phyloP scores from a whole-genome alignment of 2,329 filamentous ascomycete genomes.

The Aspergillus ruber region DNA sequence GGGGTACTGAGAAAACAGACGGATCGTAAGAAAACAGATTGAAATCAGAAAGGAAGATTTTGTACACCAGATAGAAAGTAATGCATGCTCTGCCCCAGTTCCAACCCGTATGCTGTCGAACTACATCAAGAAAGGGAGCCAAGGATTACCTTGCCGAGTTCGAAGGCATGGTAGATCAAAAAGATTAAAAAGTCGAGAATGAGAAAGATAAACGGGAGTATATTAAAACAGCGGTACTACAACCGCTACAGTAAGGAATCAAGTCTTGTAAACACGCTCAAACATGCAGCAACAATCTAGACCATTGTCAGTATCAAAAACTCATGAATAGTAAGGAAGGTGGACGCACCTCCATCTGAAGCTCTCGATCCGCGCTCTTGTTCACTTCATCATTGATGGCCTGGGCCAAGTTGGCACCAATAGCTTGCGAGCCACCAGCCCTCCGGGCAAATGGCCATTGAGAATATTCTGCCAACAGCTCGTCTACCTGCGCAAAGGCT shows the following conservation, averaged over 20 bases:
- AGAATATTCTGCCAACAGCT: conserved; percentile 89
- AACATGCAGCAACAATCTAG: conserved; percentile 79
- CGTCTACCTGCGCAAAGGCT: conserved; percentile 94
- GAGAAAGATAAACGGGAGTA: conserved; percentile 4
- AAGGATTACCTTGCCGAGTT: not conserved
- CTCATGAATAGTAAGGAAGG: not conserved
- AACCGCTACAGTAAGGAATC: conserved; percentile 74
- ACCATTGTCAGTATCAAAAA: conserved; percentile 10
- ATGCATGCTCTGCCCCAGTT: conserved; percentile 7
- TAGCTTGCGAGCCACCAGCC: conserved; percentile 66
- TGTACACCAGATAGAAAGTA: conserved; percentile 13
- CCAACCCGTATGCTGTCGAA: conserved; percentile 19
- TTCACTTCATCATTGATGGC: conserved; percentile 82
- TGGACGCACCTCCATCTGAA: conserved; percentile 77
- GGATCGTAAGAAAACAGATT: conserved; percentile 4
- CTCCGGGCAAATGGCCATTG: conserved; percentile 94
- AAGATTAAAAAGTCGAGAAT: conserved; percentile 5
- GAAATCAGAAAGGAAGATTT: conserved; percentile 14
- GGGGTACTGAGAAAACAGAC: conserved; percentile 1
- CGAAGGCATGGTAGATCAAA: not conserved
- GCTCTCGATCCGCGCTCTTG: conserved; percentile 82
- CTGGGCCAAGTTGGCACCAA: conserved; percentile 87
- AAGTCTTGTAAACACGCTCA: conserved; percentile 95
- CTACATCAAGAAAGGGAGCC: conserved; percentile 21
- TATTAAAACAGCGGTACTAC: conserved; percentile 4